These are phyloP conservation scores for Cladophialophora psammophila DNA, from an alignment of 2,329 filamentous ascomycete species.

Conservation along the genomic window DNA sequence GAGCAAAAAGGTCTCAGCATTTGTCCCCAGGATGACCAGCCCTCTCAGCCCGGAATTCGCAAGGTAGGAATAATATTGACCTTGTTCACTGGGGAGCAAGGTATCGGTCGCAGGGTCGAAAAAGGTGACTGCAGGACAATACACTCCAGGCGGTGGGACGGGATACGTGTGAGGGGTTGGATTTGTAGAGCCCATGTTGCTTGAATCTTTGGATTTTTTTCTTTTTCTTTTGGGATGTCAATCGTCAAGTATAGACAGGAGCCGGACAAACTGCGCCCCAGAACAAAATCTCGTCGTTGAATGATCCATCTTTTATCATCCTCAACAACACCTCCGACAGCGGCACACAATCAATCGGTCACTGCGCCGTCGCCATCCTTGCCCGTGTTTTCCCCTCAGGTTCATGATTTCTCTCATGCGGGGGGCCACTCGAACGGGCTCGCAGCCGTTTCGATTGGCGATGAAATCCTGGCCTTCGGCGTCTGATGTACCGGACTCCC, in stretches of 20 bases:
- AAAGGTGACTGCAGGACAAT: slow-evolving; percentile 63
- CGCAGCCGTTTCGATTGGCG: background rate
- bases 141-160: slow-evolving; percentile 53
- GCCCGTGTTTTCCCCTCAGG: slow-evolving; percentile 5
- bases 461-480: background rate
- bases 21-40: slow-evolving; percentile 63
- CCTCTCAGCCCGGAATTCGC: slow-evolving; percentile 59
- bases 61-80: slow-evolving; percentile 61
- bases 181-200: slow-evolving; percentile 35
- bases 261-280: slow-evolving; percentile 4
- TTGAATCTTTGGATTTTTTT: slow-evolving; percentile 1
- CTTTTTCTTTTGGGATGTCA: background rate
- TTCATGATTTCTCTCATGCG: slow-evolving; percentile 3
- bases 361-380: slow-evolving; percentile 15
- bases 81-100: slow-evolving; percentile 57
- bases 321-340: slow-evolving; percentile 9
- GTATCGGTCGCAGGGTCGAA: slow-evolving; percentile 60
- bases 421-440: background rate
- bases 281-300: background rate
- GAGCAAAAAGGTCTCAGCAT: slow-evolving; percentile 64
- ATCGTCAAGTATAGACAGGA: background rate
- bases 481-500: background rate
- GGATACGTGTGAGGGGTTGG: slow-evolving; percentile 29
- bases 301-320: slow-evolving; percentile 6
- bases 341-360: slow-evolving; percentile 18